These are phyloP conservation scores for Coprinopsis marcescibilis DNA, from an alignment of 768 basidiomycete genomes.

Conservation along the genomic window DNA sequence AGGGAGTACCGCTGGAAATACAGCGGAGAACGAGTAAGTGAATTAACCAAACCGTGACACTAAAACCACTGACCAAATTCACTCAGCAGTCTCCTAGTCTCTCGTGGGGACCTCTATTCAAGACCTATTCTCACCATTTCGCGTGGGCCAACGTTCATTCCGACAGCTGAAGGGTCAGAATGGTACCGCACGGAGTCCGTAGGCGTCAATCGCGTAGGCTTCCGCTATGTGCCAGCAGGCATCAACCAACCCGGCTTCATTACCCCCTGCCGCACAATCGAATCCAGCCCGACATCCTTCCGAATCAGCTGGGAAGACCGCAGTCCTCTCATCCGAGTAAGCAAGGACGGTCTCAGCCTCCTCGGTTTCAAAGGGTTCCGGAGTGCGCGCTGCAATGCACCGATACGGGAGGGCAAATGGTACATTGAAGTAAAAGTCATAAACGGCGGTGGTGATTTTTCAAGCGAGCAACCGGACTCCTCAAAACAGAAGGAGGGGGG, in stretches of 20 bases:
- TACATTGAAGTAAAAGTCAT: constrained; percentile 88
- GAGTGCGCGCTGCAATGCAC: constrained; percentile 84
- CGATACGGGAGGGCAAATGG: constrained; percentile 86
- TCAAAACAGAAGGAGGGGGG: constrained; percentile 50
- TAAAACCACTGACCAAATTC: not conserved
- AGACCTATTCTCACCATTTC: constrained; percentile 70
- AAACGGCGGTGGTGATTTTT: constrained; percentile 61
- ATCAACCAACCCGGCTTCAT: constrained; percentile 54
- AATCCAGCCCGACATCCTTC: constrained; percentile 62
- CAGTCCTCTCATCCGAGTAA: constrained; percentile 71
- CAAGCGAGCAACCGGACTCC: constrained; percentile 33
- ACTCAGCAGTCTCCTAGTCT: constrained; percentile 44
- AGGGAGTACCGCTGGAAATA: constrained; percentile 26
- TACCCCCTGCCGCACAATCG: constrained; percentile 72
- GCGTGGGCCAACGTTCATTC: constrained; percentile 65
- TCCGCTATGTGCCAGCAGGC: constrained; percentile 76
- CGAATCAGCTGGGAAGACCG: constrained; percentile 92
- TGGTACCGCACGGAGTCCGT: constrained; percentile 67
- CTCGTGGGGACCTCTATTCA: constrained; percentile 62
- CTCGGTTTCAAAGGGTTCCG: constrained; percentile 86
- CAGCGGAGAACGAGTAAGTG: constrained; percentile 18
- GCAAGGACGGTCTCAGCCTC: constrained; percentile 70
- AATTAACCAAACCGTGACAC: constrained; percentile 3
- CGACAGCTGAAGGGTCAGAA: constrained; percentile 46
- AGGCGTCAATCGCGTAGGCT: constrained; percentile 71